Percentiles rank a stretch among this genome's conserved stretches.
Conservation (phyloP, 2,329 filamentous ascomycete species). For the Penicillium sp. region DNA sequence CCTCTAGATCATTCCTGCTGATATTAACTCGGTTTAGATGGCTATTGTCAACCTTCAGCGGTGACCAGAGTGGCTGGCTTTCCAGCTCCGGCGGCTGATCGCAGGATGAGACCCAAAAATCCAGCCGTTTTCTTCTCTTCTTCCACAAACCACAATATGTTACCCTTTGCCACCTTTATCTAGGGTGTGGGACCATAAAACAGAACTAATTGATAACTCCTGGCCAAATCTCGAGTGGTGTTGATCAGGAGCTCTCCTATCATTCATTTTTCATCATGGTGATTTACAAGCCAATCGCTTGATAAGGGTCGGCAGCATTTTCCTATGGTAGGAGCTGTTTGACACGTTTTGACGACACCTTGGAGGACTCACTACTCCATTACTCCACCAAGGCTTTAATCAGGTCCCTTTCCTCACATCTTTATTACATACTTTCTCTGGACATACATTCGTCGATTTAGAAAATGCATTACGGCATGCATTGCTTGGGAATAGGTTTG, state of each 20-base stretch:
- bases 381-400: conserved; percentile 9
- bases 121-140: neutral
- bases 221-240: neutral
- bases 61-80: conserved; percentile 27
- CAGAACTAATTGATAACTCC: neutral
- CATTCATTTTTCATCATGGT: neutral
- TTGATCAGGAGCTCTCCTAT: neutral
- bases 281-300: neutral
- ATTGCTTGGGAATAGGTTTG: conserved; percentile 30
- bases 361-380: neutral
- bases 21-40: conserved; percentile 32
- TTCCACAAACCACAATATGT: neutral
- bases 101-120: neutral
- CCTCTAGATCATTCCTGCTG: neutral
- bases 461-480: conserved; percentile 38
- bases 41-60: conserved; percentile 46
- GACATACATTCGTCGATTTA: conserved; percentile 35
- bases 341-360: neutral
- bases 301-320: neutral
- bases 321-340: too few relatives aligned
- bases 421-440: conserved; percentile 27
- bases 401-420: conserved; percentile 13
- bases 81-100: neutral
- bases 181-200: neutral
- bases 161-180: neutral